These are phyloP conservation scores for Gliomastix tumulicola DNA, from an alignment of 2,329 filamentous ascomycete genomes.

Conservation along the genomic window DNA sequence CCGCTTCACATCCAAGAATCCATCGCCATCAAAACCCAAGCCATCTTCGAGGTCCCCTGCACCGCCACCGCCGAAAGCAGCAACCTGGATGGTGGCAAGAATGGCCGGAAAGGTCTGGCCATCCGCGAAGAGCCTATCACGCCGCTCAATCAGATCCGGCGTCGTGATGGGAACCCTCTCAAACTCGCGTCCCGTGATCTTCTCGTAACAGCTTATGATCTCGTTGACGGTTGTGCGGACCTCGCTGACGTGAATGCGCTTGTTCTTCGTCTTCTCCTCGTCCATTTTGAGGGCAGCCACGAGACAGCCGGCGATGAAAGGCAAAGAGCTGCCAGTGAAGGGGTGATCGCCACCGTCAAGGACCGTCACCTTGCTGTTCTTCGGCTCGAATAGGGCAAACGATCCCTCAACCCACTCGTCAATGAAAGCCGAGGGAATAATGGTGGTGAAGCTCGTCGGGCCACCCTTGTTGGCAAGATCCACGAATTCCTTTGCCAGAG, in stretches of 20 bases:
- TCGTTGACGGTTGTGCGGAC: conserved; percentile 3
- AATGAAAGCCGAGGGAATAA: conserved; percentile 3
- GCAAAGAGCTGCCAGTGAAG: conserved; percentile 1
- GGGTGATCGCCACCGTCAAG: background rate
- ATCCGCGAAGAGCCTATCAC: background rate
- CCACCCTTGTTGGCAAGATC: conserved; percentile 1
- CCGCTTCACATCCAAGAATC: background rate
- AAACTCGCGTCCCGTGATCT: background rate
- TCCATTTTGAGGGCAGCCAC: conserved; percentile 5
- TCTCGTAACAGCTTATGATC: background rate
- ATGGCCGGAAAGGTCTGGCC: background rate
- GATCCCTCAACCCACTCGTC: conserved; percentile 3
- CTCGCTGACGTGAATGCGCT: conserved; percentile 2
- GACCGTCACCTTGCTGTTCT: background rate
- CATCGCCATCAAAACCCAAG: background rate
- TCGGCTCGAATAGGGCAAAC: conserved; percentile 2
- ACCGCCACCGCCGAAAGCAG: background rate
- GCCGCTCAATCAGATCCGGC: background rate
- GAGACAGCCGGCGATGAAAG: conserved; percentile 1
- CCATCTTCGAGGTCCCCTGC: background rate
- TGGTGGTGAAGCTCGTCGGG: conserved; percentile 6
- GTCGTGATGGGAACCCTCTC: background rate
- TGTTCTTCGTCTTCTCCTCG: conserved; percentile 3
- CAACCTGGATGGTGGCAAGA: background rate
- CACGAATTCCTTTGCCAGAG: conserved; percentile 1